Evolutionary conservation across 2,329 filamentous ascomycete species (phyloP).

Genomic region (Verticillium isaacii): DNA sequence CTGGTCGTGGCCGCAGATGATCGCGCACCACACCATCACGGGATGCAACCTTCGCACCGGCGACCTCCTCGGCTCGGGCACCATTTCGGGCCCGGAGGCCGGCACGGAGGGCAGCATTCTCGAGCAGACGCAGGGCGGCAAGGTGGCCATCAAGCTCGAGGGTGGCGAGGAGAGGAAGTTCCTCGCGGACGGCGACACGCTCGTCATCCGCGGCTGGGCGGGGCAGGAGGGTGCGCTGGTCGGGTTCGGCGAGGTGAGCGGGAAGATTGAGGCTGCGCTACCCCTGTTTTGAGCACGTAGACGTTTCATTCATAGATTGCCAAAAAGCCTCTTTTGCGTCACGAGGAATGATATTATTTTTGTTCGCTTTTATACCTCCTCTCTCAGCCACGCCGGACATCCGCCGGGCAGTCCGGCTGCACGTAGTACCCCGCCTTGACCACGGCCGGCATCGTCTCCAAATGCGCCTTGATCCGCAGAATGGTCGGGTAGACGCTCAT

Average conservation of each 20-base stretch:
- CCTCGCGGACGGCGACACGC: conserved; percentile 68
- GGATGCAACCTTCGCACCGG: conserved; percentile 72
- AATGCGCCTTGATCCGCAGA: conserved; percentile 34
- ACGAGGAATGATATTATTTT: background rate
- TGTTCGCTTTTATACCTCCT: background rate
- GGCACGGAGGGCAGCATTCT: conserved; percentile 67
- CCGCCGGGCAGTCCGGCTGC: conserved; percentile 43
- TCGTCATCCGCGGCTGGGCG: conserved; percentile 62
- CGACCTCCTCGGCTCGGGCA: conserved; percentile 74
- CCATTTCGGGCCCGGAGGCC: conserved; percentile 60
- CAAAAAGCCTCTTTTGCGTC: background rate
- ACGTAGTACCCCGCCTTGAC: conserved; percentile 45
- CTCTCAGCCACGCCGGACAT: conserved; percentile 25
- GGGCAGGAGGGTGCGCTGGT: conserved; percentile 63
- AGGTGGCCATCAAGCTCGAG: conserved; percentile 54
- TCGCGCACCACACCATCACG: conserved; percentile 73
- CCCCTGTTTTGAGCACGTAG: conserved; percentile 19
- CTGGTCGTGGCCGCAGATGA: conserved; percentile 81
- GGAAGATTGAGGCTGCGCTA: conserved; percentile 44
- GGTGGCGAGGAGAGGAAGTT: conserved; percentile 66
- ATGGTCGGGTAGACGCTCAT: conserved; percentile 43
- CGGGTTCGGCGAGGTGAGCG: conserved; percentile 71
- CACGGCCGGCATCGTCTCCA: conserved; percentile 46
- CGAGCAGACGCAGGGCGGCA: conserved; percentile 68
- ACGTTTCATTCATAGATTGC: background rate